Evolutionary conservation across 2,329 filamentous ascomycete genomes (phyloP).

Genomic region (Akanthomyces muscarius): DNA sequence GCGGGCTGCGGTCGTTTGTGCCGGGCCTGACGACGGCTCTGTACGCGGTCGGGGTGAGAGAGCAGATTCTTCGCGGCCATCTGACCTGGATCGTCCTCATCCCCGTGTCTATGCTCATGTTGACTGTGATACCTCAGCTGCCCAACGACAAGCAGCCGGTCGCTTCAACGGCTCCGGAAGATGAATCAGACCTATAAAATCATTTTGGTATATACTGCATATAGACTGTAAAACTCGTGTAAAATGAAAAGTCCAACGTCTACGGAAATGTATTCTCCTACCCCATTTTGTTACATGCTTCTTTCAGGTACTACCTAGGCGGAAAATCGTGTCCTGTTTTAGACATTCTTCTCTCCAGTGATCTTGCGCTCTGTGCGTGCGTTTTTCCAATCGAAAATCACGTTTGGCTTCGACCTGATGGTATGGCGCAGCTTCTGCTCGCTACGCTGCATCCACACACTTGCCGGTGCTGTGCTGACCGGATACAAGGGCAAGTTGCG

Average conservation of each 20-base stretch:
- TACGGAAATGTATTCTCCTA: not conserved
- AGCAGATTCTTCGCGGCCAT: conserved; percentile 60
- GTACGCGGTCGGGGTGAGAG: conserved; percentile 62
- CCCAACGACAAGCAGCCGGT: conserved; percentile 24
- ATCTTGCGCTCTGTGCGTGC: conserved; percentile 13
- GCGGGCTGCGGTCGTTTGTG: conserved; percentile 59
- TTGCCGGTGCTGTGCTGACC: conserved; percentile 39
- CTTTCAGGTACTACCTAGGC: too few relatives aligned
- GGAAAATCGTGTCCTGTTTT: not conserved
- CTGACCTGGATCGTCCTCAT: conserved; percentile 34
- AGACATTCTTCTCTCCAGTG: conserved; percentile 9
- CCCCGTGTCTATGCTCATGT: conserved; percentile 28
- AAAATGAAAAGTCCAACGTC: not conserved
- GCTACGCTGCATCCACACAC: conserved; percentile 38
- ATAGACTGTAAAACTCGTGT: not conserved
- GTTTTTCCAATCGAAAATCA: conserved; percentile 32
- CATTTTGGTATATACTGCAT: not conserved
- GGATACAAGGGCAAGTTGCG: conserved; percentile 55
- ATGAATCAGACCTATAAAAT: not conserved
- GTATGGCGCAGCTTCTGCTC: conserved; percentile 37
- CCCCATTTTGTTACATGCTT: not conserved
- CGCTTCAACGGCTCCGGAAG: not conserved
- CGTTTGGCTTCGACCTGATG: conserved; percentile 39
- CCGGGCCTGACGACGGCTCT: conserved; percentile 64
- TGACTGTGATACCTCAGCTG: conserved; percentile 25